Conservation (phyloP, 2,329 filamentous ascomycete species). For the Hirsutella rhossiliensis region DNA sequence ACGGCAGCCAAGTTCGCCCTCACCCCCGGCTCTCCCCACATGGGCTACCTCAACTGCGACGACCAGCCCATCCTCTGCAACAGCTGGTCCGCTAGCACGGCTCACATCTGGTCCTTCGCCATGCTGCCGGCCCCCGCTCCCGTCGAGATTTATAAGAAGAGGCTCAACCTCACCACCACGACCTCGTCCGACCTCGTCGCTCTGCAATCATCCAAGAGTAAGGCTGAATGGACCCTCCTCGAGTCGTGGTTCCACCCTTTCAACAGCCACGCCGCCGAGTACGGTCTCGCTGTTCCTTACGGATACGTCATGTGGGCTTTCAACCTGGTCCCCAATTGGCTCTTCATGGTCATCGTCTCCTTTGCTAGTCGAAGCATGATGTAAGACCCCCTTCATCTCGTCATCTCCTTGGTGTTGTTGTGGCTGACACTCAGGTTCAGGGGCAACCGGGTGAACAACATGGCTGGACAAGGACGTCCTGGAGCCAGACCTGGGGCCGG, state of each 20-base stretch:
- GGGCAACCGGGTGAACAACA: conserved; percentile 20
- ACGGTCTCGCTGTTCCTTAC: conserved; percentile 48
- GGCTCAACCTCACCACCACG: conserved; percentile 57
- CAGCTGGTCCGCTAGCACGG: conserved; percentile 54
- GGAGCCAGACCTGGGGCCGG: conserved; percentile 4
- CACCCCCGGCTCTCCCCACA: conserved; percentile 49
- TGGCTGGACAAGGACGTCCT: conserved; percentile 2
- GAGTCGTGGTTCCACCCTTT: conserved; percentile 69
- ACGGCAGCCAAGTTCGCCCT: conserved; percentile 52
- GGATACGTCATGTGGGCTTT: conserved; percentile 59
- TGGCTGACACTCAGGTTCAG: conserved; percentile 12
- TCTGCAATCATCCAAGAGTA: conserved; percentile 37
- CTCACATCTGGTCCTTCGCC: conserved; percentile 55
- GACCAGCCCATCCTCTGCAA: conserved; percentile 64
- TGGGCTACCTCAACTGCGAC: conserved; percentile 64
- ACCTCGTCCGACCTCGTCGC: conserved; percentile 51
- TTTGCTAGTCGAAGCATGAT: conserved; percentile 64
- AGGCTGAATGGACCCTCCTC: conserved; percentile 35
- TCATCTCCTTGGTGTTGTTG: background rate
- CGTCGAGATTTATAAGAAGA: conserved; percentile 51
- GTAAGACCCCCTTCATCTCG: conserved; percentile 34
- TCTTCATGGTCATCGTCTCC: conserved; percentile 65
- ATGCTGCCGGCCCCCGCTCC: conserved; percentile 52
- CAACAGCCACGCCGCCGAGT: conserved; percentile 52
- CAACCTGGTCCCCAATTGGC: conserved; percentile 58